A percentile compares a stretch with the other conserved stretches of the same genome.
Conservation (phyloP, 2,329 filamentous ascomycete genomes). For the Coniochaeta hoffmannii region DNA sequence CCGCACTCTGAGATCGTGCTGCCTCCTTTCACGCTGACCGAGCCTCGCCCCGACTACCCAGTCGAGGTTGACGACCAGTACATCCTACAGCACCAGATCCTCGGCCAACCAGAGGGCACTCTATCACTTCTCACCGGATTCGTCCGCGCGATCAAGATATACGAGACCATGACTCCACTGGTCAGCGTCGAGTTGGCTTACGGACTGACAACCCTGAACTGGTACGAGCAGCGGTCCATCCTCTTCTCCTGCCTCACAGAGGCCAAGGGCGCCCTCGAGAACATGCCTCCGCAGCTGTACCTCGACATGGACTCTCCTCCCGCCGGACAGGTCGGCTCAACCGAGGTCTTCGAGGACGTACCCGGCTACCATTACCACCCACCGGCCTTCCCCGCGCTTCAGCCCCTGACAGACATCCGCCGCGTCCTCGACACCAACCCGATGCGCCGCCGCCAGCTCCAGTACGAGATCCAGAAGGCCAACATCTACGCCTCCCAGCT, state of each 20-base stretch:
- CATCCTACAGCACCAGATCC: constrained; percentile 63
- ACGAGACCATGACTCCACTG: constrained; percentile 71
- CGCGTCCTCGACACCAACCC: constrained; percentile 41
- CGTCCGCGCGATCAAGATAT: constrained; percentile 71
- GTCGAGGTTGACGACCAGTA: constrained; percentile 79
- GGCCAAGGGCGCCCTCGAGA: constrained; percentile 61
- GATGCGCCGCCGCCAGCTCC: constrained; percentile 48
- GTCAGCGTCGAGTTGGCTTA: constrained; percentile 77
- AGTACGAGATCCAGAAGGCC: constrained; percentile 86
- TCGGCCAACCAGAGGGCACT: constrained; percentile 59
- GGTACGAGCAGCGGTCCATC: constrained; percentile 68
- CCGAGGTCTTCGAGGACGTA: constrained; percentile 33
- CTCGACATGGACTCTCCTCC: constrained; percentile 34
- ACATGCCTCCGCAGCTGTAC: constrained; percentile 59
- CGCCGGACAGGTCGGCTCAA: constrained; percentile 17
- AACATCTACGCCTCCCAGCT: constrained; percentile 82
- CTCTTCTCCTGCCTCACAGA: constrained; percentile 63
- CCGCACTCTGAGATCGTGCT: constrained; percentile 66
- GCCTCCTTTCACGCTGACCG: constrained; percentile 65
- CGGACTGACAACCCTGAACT: constrained; percentile 69
- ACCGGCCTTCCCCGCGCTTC: constrained; percentile 37
- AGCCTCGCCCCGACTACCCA: constrained; percentile 73
- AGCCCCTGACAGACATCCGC: constrained; percentile 42
- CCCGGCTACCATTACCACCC: constrained; percentile 44
- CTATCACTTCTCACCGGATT: constrained; percentile 72